Evolutionary conservation across 768 basidiomycete species (phyloP).

Genomic region (Nevesoporus exiguus): DNA sequence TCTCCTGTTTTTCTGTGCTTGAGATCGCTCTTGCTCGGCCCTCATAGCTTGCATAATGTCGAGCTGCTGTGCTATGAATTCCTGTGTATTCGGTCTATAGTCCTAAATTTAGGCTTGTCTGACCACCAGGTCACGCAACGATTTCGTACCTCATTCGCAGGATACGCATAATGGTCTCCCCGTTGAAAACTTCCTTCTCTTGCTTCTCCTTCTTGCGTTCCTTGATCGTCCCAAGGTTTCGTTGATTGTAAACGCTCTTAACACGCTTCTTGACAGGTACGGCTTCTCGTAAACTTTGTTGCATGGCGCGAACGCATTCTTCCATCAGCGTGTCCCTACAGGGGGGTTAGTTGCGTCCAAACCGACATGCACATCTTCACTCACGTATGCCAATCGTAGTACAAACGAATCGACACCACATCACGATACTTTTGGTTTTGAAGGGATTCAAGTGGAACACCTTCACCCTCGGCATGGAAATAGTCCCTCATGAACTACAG

Average conservation of each 20-base stretch:
- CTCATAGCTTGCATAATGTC: slow-evolving; percentile 81
- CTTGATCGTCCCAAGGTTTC: slow-evolving; percentile 95
- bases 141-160: slow-evolving; percentile 85
- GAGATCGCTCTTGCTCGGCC: slow-evolving; percentile 75
- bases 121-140: not conserved
- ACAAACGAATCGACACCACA: slow-evolving; percentile 82
- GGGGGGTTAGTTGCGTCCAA: slow-evolving; percentile 4
- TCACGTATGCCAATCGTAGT: slow-evolving; percentile 95
- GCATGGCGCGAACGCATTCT: slow-evolving; percentile 95
- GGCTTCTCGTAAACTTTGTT: slow-evolving; percentile 71
- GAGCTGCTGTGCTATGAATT: slow-evolving; percentile 86
- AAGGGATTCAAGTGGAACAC: slow-evolving; percentile 77
- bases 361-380: slow-evolving; percentile 25
- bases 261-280: slow-evolving; percentile 82
- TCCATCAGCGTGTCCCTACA: slow-evolving; percentile 81
- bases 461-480: slow-evolving; percentile 93
- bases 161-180: slow-evolving; percentile 92
- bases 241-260: slow-evolving; percentile 89
- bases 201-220: slow-evolving; percentile 87
- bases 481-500: slow-evolving; percentile 87
- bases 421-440: slow-evolving; percentile 96
- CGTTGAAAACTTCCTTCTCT: slow-evolving; percentile 69
- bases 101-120: slow-evolving; percentile 2
- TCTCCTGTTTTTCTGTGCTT: slow-evolving; percentile 56
- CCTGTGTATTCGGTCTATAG: slow-evolving; percentile 68